Conservation (phyloP, 1,139 yeast genomes). For the Kodamaea arcana region DNA sequence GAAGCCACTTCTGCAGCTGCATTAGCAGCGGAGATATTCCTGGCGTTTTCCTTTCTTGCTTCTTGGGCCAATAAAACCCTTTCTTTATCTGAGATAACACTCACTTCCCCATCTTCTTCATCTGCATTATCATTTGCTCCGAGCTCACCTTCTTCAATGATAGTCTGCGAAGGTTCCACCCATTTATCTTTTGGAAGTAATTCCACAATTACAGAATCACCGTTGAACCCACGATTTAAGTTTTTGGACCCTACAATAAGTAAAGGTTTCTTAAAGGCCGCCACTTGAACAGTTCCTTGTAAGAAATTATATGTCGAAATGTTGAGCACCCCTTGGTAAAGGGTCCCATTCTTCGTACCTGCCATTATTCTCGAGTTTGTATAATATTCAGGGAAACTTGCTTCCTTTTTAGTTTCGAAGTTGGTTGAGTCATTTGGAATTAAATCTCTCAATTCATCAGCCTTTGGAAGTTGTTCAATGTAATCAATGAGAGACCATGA, state of each 20-base stretch:
- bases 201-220: conserved; percentile 90
- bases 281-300: conserved; percentile 77
- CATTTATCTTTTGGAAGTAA: conserved; percentile 81
- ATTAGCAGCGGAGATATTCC: conserved; percentile 16
- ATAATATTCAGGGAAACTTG: conserved; percentile 73
- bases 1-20: conserved; percentile 26
- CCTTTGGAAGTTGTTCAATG: conserved; percentile 66
- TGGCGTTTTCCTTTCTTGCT: conserved; percentile 56
- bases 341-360: conserved; percentile 81
- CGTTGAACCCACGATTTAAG: conserved; percentile 85
- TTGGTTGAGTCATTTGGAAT: conserved; percentile 54
- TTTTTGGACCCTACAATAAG: conserved; percentile 78
- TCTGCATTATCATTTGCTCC: conserved; percentile 58
- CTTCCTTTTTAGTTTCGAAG: conserved; percentile 34
- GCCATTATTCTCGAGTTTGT: conserved; percentile 81
- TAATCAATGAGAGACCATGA: conserved; percentile 62
- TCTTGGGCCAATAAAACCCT: conserved; percentile 71
- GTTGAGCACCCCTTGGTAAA: conserved; percentile 79
- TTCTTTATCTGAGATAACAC: conserved; percentile 68
- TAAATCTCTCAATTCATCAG: conserved; percentile 75
- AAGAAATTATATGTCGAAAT: conserved; percentile 83
- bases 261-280: conserved; percentile 77
- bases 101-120: conserved; percentile 31
- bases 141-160: conserved; percentile 68
- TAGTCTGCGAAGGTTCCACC: conserved; percentile 79